A percentile compares a stretch with the other conserved stretches of the same genome.
These are phyloP conservation scores for Rhizopogon rudus DNA, from an alignment of 768 basidiomycete genomes.

Conservation along the genomic window DNA sequence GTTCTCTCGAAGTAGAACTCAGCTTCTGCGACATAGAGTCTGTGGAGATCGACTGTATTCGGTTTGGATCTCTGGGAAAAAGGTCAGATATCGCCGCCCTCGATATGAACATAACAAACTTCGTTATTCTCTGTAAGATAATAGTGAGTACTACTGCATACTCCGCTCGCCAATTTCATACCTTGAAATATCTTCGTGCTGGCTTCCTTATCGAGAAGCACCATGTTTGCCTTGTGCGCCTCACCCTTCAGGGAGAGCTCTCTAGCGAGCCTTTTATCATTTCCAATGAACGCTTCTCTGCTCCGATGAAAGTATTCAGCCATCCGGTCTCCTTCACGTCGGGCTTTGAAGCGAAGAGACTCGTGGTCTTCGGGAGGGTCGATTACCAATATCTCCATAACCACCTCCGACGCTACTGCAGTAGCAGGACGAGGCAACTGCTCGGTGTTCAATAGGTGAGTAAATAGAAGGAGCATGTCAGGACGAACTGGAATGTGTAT, in stretches of 20 bases:
- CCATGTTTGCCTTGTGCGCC: constrained; percentile 67
- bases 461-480: not conserved
- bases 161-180: constrained; percentile 31
- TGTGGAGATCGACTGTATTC: constrained; percentile 79
- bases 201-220: constrained; percentile 66
- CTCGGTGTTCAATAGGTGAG: not conserved
- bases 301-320: constrained; percentile 55
- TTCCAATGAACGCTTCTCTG: constrained; percentile 59
- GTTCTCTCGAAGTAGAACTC: constrained; percentile 66
- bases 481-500: not conserved
- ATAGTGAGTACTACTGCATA: no score
- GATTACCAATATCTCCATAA: not conserved
- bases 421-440: no score
- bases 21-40: constrained; percentile 84
- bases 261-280: constrained; percentile 72
- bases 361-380: constrained; percentile 32
- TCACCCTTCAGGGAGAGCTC: constrained; percentile 77
- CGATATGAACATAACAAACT: not conserved
- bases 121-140: constrained; percentile 1
- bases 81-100: not conserved
- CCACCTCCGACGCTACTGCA: not conserved
- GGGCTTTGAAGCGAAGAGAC: constrained; percentile 62
- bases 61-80: constrained; percentile 27
- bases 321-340: constrained; percentile 71
- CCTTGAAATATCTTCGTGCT: constrained; percentile 78